Conservation (phyloP, 2,329 filamentous ascomycete species). For the Pleochaeta shiraiana region DNA sequence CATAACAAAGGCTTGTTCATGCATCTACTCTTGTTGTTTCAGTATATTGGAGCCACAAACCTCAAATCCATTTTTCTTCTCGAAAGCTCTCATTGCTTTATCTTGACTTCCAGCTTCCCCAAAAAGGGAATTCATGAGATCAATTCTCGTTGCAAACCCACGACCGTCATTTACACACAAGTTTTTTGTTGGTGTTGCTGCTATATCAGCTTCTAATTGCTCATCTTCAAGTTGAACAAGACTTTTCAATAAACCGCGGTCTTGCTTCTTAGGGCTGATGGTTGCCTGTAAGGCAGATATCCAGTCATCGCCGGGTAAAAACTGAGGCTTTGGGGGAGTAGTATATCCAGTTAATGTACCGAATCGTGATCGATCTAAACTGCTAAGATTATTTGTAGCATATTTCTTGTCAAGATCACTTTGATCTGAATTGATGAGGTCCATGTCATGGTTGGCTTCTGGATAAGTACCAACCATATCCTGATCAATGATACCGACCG, state of each 20-base stretch:
- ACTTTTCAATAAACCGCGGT: slow-evolving; percentile 48
- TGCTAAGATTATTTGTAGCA: slow-evolving; percentile 32
- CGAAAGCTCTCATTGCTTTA: slow-evolving; percentile 30
- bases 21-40: slow-evolving; percentile 8
- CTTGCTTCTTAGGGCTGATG: slow-evolving; percentile 81
- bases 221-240: slow-evolving; percentile 19
- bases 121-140: slow-evolving; percentile 90
- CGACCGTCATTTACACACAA: slow-evolving; percentile 23
- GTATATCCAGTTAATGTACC: slow-evolving; percentile 34
- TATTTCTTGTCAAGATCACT: slow-evolving; percentile 26
- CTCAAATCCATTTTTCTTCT: slow-evolving; percentile 57
- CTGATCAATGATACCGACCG: slow-evolving; percentile 48
- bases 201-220: slow-evolving; percentile 21
- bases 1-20: slow-evolving; percentile 10
- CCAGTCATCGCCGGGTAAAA: slow-evolving; percentile 60
- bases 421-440: slow-evolving; percentile 34
- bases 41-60: slow-evolving; percentile 42
- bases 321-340: slow-evolving; percentile 35
- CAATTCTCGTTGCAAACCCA: slow-evolving; percentile 72
- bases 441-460: slow-evolving; percentile 52
- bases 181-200: slow-evolving; percentile 25
- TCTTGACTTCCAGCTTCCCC: slow-evolving; percentile 42
- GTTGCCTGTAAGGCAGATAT: slow-evolving; percentile 84
- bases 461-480: slow-evolving; percentile 62
- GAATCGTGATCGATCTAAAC: slow-evolving; percentile 40